A percentile compares a stretch with the other conserved stretches of the same genome.
These are phyloP conservation scores for Coffea canephora DNA, from an alignment of 257 asterid genomes.

Conservation along the genomic window DNA sequence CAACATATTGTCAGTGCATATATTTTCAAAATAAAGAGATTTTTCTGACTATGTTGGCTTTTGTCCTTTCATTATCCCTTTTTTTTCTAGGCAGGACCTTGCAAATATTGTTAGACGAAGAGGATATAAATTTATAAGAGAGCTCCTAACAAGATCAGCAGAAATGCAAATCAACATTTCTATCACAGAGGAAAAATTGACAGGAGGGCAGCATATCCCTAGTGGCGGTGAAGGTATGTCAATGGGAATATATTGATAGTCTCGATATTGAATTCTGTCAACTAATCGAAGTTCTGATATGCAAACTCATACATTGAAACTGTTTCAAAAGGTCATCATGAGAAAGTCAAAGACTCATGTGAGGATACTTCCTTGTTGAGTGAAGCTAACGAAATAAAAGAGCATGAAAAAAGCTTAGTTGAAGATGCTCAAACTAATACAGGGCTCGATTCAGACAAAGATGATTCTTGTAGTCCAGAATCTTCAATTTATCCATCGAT, in stretches of 20 bases:
- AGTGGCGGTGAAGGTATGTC: conserved; percentile 32
- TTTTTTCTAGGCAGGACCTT: conserved; percentile 60
- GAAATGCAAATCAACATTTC: conserved; percentile 8
- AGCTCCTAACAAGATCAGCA: conserved; percentile 51
- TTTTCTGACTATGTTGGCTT: background rate
- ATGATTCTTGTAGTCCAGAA: conserved; percentile 9
- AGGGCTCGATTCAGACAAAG: conserved; percentile 9
- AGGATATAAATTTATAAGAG: conserved; percentile 69
- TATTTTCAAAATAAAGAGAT: background rate
- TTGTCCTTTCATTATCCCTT: background rate
- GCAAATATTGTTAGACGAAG: conserved; percentile 88
- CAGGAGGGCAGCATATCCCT: conserved; percentile 26
- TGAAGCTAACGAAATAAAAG: conserved; percentile 13
- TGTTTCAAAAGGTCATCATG: conserved; percentile 63
- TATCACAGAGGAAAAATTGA: conserved; percentile 31
- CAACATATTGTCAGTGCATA: background rate
- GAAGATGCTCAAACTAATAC: conserved; percentile 12
- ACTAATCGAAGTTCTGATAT: conserved; percentile 4
- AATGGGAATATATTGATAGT: conserved; percentile 22
- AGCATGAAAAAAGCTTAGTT: background rate
- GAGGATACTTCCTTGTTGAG: conserved; percentile 32
- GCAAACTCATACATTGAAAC: conserved; percentile 29
- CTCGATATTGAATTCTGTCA: conserved; percentile 12
- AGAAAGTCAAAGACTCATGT: conserved; percentile 30
- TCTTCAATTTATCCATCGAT: conserved; percentile 23